Percentiles rank a stretch among this genome's conserved stretches.
Conservation (phyloP, 2,329 filamentous ascomycete species). For the Parastagonospora avenae region DNA sequence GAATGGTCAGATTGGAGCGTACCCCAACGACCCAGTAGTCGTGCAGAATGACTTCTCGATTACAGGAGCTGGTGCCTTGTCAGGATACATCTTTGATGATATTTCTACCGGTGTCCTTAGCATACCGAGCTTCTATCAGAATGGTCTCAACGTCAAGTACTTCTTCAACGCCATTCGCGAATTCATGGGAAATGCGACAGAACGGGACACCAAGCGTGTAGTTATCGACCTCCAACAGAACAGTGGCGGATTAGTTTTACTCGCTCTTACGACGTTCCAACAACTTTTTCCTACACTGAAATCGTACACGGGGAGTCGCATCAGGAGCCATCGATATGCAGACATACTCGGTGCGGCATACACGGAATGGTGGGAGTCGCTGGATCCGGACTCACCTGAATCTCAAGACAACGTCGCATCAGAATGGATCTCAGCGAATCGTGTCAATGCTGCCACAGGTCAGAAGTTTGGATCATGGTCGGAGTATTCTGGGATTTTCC, state of each 20-base stretch:
- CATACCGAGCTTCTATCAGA: conserved; percentile 45
- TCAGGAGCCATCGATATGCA: conserved; percentile 47
- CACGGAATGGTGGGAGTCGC: conserved; percentile 5
- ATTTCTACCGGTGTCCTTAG: conserved; percentile 49
- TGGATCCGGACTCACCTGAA: conserved; percentile 7
- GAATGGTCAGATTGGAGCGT: conserved; percentile 17
- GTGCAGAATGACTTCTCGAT: conserved; percentile 22
- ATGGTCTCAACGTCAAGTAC: conserved; percentile 2
- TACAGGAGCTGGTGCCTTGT: conserved; percentile 28
- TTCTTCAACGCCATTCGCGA: conserved; percentile 36
- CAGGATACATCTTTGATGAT: conserved; percentile 51
- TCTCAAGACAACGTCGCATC: conserved; percentile 1
- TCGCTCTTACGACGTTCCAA: conserved; percentile 49
- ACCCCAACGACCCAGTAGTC: conserved; percentile 23
- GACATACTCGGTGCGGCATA: conserved; percentile 20
- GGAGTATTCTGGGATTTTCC: conserved; percentile 39
- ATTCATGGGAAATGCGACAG: conserved; percentile 53
- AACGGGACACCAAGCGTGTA: conserved; percentile 57
- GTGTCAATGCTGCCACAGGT: conserved; percentile 22
- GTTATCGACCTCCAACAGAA: conserved; percentile 67
- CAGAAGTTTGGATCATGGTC: conserved; percentile 48
- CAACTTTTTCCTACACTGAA: conserved; percentile 54
- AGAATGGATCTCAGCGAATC: conserved; percentile 21
- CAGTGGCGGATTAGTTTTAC: conserved; percentile 54
- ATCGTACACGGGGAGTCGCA: conserved; percentile 50